Percentiles rank a stretch among this genome's conserved stretches.
phyloP scores from a whole-genome alignment of 352 stramenopile genomes.

The Globisporangium okanoganense region DNA sequence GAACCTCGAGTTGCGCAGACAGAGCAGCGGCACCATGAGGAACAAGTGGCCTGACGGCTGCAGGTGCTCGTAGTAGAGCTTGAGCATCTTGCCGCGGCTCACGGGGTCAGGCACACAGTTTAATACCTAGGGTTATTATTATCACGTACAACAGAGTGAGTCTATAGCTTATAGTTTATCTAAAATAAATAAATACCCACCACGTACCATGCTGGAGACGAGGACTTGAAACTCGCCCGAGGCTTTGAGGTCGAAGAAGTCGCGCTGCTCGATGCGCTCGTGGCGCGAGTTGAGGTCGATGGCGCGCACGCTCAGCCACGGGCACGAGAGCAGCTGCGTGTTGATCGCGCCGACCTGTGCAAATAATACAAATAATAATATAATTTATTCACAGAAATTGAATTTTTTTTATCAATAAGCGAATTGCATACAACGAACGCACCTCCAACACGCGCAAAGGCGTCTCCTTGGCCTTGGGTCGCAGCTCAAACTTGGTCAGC shows the following conservation, averaged over 20 bases:
- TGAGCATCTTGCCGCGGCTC: conserved; percentile 76
- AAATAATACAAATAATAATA: conserved; percentile 13
- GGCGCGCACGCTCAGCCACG: conserved; percentile 89
- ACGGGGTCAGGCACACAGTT: conserved; percentile 94
- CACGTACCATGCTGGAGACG: conserved; percentile 89
- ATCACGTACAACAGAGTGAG: not conserved
- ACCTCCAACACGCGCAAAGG: conserved; percentile 64
- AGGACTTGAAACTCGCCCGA: conserved; percentile 83
- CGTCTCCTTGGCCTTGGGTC: conserved; percentile 62
- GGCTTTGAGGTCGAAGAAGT: conserved; percentile 88
- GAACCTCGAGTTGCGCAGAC: conserved; percentile 68
- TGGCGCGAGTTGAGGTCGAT: conserved; percentile 95
- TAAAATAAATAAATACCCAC: not conserved
- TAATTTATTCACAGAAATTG: too few relatives aligned
- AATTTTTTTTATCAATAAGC: not conserved
- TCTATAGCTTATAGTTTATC: not conserved
- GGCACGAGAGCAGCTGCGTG: conserved; percentile 93
- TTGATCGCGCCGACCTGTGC: conserved; percentile 95
- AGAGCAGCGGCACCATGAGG: conserved; percentile 75
- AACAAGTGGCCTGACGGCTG: conserved; percentile 53
- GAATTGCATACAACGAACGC: not conserved
- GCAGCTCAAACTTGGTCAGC: conserved; percentile 73
- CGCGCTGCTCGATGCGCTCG: conserved; percentile 86
- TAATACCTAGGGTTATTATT: conserved; percentile 58
- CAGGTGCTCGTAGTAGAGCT: conserved; percentile 58